A percentile compares a stretch with the other conserved stretches of the same genome.
These are phyloP conservation scores for Solanum pennellii DNA, from an alignment of 257 asterid species.

Conservation along the genomic window DNA sequence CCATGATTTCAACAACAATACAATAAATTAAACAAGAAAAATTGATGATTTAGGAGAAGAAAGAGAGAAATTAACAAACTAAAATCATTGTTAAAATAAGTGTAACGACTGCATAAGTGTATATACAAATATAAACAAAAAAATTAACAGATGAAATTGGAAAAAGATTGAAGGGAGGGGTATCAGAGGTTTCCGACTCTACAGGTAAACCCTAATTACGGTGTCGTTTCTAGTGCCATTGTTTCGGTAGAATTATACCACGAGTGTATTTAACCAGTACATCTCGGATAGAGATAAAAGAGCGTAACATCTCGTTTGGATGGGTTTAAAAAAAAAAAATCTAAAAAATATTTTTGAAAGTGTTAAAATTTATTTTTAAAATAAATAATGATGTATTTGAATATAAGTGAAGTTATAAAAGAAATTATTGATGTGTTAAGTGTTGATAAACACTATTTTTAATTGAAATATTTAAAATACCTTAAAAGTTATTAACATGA, in stretches of 20 bases:
- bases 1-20: conserved; percentile 26
- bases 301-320: too few species aligned
- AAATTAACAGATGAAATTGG: background rate
- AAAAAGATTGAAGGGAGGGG: background rate
- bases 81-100: background rate
- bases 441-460: too few species aligned
- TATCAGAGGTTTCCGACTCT: background rate
- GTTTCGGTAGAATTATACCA: too few species aligned
- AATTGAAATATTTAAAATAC: too few species aligned
- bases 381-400: too few species aligned
- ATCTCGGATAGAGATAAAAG: too few species aligned
- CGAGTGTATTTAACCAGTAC: background rate
- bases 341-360: too few species aligned
- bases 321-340: too few species aligned
- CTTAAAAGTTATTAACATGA: too few species aligned
- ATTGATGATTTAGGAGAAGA: background rate
- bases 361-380: too few species aligned
- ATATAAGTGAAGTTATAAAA: too few species aligned
- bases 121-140: background rate
- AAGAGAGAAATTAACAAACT: background rate
- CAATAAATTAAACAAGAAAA: background rate
- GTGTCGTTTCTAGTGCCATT: background rate
- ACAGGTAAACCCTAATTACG: background rate
- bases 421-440: too few species aligned
- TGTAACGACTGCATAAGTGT: background rate